Evolutionary conservation across 169 alveolate species (phyloP), one percentile per base, ranked within the genome.

Genomic region (Amoebophrya sp.): DNA sequence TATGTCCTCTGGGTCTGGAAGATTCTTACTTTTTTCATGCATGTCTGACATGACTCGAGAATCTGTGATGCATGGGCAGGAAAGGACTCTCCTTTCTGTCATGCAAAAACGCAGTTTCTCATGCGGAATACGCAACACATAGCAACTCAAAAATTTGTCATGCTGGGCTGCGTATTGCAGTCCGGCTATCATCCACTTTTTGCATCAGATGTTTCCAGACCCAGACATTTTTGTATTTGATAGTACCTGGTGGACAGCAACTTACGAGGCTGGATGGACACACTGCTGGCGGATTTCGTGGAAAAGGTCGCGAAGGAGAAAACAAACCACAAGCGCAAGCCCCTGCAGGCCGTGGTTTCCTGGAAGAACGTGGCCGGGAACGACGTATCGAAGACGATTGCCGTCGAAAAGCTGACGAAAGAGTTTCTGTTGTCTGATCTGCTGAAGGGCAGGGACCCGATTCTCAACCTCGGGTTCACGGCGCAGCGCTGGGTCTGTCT

Each of bases 341-440:
- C 83, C 35, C 35, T 66, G 83, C 83, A 66, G 83, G 83, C 83
- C 0, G 83, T 66, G 83, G 83, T 66, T 2, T 66, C 83, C 32
- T 66, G 83, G 12, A 18, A n/a, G 18, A 25, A 2, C 35, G 32
- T n/a, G 35, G 39, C 1, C 29, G 32, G 32, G 10, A 66, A 25
- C 32, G 83, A 66, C 35, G 0, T 66, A 1, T 66, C 83, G 39
- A 66, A 66, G 32, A 66, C 83, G 29, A 25, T 66, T 25, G 39
- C 12, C 35, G 83, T 66, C 35, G 83, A 18, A 7, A 66, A 66
- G 18, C 83, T 66, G 83, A 66, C 83, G 29, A 18, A 25, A 25
- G 35, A 66, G 35, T 66, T 25, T 66, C 83, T 66, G 39, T 7
- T 25, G 32, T 1, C 7, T 2, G 83, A 66, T 2, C 83, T 66